These are phyloP conservation scores for Penicillium coprophilum DNA, from an alignment of 495 filamentous ascomycete species.

Conservation along the genomic window DNA sequence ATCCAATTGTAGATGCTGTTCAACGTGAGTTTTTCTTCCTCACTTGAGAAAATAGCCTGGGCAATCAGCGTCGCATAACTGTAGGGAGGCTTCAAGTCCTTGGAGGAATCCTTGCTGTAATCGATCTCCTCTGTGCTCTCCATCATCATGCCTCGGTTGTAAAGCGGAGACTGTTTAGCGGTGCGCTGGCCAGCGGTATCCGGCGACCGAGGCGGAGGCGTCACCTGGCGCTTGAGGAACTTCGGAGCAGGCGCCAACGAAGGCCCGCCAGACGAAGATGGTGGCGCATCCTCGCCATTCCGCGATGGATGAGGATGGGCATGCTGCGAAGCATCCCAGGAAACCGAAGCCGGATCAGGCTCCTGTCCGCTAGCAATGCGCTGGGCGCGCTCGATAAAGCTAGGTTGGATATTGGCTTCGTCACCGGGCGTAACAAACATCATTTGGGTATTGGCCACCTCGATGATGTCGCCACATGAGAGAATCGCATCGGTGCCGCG, in stretches of 20 bases:
- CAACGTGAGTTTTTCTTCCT: conserved; percentile 83
- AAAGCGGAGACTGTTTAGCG: conserved; percentile 58
- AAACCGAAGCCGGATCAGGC: conserved; percentile 25
- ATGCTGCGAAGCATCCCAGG: conserved; percentile 44
- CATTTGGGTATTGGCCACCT: conserved; percentile 92
- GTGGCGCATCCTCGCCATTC: conserved; percentile 26
- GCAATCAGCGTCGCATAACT: conserved; percentile 98
- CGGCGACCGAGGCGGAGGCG: conserved; percentile 57
- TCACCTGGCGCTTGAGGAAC: conserved; percentile 66
- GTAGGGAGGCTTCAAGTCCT: conserved; percentile 89
- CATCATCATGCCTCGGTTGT: conserved; percentile 68
- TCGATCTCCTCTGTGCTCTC: conserved; percentile 79
- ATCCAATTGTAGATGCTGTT: conserved; percentile 92
- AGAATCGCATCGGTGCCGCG: conserved; percentile 63
- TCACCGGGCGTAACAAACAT: conserved; percentile 87
- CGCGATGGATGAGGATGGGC: conserved; percentile 37
- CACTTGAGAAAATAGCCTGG: conserved; percentile 82
- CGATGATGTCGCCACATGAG: conserved; percentile 81
- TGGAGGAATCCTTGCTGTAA: conserved; percentile 75
- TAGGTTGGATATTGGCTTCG: conserved; percentile 56
- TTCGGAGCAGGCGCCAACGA: conserved; percentile 68
- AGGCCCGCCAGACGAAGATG: conserved; percentile 44
- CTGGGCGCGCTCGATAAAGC: conserved; percentile 52
- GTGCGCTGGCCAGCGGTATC: conserved; percentile 46
- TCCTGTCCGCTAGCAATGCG: conserved; percentile 49